Conservation (phyloP, 1,284 basidiomycete species). For the Pseudozyma thailandica region DNA sequence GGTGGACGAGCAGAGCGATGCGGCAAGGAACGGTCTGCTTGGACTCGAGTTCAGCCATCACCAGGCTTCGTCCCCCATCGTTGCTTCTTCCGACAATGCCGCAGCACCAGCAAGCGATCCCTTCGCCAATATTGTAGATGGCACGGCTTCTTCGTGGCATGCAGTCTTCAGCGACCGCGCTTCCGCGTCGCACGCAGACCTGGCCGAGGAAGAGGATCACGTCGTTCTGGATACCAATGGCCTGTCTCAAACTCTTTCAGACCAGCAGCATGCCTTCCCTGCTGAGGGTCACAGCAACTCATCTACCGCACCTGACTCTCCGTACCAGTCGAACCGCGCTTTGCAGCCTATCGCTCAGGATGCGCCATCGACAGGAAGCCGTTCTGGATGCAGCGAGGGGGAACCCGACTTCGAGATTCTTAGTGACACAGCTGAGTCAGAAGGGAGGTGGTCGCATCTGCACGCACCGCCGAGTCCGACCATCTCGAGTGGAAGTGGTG, state of each 20-base stretch:
- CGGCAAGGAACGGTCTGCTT: constrained; percentile 20
- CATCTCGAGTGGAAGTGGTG: constrained; percentile 37
- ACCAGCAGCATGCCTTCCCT: constrained; percentile 29
- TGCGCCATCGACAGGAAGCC: neutral
- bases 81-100: neutral
- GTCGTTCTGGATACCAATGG: constrained; percentile 36
- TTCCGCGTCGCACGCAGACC: neutral
- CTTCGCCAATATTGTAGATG: constrained; percentile 27
- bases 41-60: constrained; percentile 23
- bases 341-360: constrained; percentile 4
- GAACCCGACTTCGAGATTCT: constrained; percentile 42
- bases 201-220: constrained; percentile 15
- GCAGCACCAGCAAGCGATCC: constrained; percentile 5
- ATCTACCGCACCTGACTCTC: constrained; percentile 4
- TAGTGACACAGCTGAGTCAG: constrained; percentile 26
- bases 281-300: constrained; percentile 7
- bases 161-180: constrained; percentile 29
- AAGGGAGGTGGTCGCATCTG: constrained; percentile 31
- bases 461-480: constrained; percentile 32
- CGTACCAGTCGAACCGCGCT: constrained; percentile 34
- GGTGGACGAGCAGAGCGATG: constrained; percentile 4
- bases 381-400: constrained; percentile 10
- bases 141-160: constrained; percentile 45
- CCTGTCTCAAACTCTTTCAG: constrained; percentile 43
- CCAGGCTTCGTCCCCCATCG: neutral